Conservation (phyloP, 805 yeast genomes). For the Candida nanaspora region DNA sequence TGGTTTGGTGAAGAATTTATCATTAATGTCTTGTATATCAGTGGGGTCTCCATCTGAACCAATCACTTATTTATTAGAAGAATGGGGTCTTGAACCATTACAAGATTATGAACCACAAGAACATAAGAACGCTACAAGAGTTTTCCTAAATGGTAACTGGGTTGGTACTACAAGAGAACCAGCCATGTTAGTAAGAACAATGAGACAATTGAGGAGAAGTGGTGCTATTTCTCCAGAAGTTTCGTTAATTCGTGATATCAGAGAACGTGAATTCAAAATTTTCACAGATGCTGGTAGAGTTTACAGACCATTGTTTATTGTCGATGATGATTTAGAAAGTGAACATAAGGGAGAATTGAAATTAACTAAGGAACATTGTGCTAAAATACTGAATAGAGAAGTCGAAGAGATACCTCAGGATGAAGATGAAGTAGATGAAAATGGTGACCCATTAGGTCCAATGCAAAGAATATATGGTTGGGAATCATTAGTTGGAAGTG, state of each 20-base stretch:
- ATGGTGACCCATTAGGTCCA: conserved; percentile 40
- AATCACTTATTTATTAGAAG: conserved; percentile 85
- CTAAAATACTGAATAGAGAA: conserved; percentile 54
- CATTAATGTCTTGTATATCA: conserved; percentile 94
- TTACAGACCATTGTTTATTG: conserved; percentile 92
- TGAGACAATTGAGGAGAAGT: conserved; percentile 85
- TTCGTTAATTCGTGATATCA: conserved; percentile 90
- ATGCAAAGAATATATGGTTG: conserved; percentile 54
- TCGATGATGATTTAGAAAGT: conserved; percentile 73
- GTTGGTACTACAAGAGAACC: conserved; percentile 98
- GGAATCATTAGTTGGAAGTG: conserved; percentile 75
- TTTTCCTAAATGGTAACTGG: conserved; percentile 98
- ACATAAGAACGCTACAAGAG: conserved; percentile 85
- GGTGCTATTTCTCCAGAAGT: conserved; percentile 97
- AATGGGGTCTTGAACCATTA: conserved; percentile 98
- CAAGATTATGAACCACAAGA: conserved; percentile 94
- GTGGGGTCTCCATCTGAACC: conserved; percentile 98
- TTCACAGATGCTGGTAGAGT: conserved; percentile 99
- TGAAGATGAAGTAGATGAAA: conserved; percentile 35
- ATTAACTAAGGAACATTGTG: conserved; percentile 78
- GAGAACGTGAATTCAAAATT: conserved; percentile 93
- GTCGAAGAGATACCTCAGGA: conserved; percentile 51
- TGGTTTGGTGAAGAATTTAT: conserved; percentile 95
- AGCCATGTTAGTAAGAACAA: conserved; percentile 81
- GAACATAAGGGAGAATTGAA: conserved; percentile 70